Evolutionary conservation across 2,329 filamentous ascomycete species (phyloP), one percentile per base, ranked within the genome.

Genomic region (Neoscytalidium dimidiatum): DNA sequence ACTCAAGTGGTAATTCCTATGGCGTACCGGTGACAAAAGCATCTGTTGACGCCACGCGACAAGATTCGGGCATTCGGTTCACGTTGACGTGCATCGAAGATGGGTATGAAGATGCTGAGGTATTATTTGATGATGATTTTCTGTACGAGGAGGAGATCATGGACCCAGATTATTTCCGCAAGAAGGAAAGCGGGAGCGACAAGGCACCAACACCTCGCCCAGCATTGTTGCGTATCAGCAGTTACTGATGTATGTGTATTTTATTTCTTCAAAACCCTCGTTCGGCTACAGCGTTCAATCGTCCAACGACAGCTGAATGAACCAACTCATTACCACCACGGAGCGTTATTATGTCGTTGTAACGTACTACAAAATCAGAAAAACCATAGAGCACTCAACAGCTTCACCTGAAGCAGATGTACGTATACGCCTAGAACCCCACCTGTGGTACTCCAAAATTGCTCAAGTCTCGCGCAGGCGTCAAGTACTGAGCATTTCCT

Each of bases 401-500:
- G 46, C 46, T 49, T 29, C 11, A 29, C 4, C 23, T n/a, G 49
- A 29, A 51, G 26, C 19, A 29, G 19, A 51, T 29, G 26, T 51
- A 14, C 44, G 44, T 9, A 26, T 9, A n/a, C 19, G 1, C 13
- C 44, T 1, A 14, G 8, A 11, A 11, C 44, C 41, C 21, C 52
- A 48, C 3, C 8, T 26, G 2, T 19, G 21, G 43, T 11, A 46
- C 21, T 6, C 6, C 43, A 46, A 4, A 13, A 21, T 13, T 23
- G 17, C 44, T 38, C 29, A 3, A 29, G 8, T 14, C 23, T 31
- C 23, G 19, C 48, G 21, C 58, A 38, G 21, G 1, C 11, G 19
- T 60, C 19, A 60, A 21, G 56, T 8, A 13, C 28, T 26, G 11
- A 66, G 26, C 58, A 66, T 57, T 26, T 66, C 58, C 26, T 60